Evolutionary conservation across 306 rosid species (phyloP).

Genomic region (Glycyrrhiza uralensis): DNA sequence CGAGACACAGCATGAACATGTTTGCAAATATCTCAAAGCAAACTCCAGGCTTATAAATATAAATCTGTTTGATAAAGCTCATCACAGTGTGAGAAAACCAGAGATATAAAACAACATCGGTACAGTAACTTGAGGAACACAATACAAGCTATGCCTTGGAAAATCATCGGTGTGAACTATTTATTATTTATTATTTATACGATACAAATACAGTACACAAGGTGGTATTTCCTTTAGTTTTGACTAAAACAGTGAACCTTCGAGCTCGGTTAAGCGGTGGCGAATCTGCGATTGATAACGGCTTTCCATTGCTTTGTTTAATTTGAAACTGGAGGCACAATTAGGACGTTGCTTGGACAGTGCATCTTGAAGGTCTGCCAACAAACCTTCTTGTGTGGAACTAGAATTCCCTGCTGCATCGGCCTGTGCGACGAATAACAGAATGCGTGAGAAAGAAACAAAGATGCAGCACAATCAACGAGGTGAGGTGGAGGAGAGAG

Average conservation of each 20-base stretch:
- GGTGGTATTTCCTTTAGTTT: too few relatives aligned
- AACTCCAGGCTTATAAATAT: background rate
- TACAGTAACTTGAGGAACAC: background rate
- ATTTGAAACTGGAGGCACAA: constrained; percentile 41
- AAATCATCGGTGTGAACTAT: too few relatives aligned
- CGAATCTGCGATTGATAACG: constrained; percentile 54
- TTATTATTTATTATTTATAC: too few relatives aligned
- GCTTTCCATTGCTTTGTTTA: constrained; percentile 41
- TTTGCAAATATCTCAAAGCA: background rate
- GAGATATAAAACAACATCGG: background rate
- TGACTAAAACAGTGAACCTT: too few relatives aligned
- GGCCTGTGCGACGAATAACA: too few relatives aligned
- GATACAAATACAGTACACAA: too few relatives aligned
- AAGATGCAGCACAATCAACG: background rate
- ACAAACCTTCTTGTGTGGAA: constrained; percentile 26
- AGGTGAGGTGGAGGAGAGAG: background rate
- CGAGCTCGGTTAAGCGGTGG: constrained; percentile 66
- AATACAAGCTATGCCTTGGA: background rate
- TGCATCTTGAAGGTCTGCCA: constrained; percentile 65
- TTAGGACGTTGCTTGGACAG: constrained; percentile 46
- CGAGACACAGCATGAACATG: background rate
- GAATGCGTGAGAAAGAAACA: background rate
- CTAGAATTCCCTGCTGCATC: too few relatives aligned
- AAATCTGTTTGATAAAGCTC: background rate
- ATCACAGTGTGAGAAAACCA: background rate